A percentile compares a stretch with the other conserved stretches of the same genome.
Conservation (phyloP, 2,329 filamentous ascomycete genomes). For the Alternaria sp. region DNA sequence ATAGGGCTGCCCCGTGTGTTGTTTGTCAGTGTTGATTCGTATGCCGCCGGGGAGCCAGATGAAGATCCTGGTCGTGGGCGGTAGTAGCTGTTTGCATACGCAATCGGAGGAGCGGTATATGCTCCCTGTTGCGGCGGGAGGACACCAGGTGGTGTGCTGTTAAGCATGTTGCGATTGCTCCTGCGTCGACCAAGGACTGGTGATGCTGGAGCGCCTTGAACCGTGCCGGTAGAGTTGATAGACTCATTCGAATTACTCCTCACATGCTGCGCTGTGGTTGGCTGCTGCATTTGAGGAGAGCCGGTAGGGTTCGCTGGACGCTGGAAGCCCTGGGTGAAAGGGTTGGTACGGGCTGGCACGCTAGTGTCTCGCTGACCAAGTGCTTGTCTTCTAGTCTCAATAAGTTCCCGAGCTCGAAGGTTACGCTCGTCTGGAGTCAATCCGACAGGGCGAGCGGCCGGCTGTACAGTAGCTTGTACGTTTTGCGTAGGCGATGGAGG, state of each 20-base stretch:
- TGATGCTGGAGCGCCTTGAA: conserved; percentile 37
- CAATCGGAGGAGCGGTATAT: conserved; percentile 33
- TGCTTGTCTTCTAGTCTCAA: conserved; percentile 46
- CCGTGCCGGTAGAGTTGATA: conserved; percentile 40
- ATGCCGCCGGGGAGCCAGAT: conserved; percentile 25
- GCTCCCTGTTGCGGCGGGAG: conserved; percentile 34
- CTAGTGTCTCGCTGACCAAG: conserved; percentile 38
- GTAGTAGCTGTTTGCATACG: conserved; percentile 43
- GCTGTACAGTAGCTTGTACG: conserved; percentile 23
- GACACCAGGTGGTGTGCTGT: conserved; percentile 32
- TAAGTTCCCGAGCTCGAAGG: conserved; percentile 47
- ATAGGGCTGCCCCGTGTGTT: conserved; percentile 42
- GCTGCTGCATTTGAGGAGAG: conserved; percentile 20
- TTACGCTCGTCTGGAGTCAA: conserved; percentile 47
- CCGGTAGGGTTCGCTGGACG: conserved; percentile 37
- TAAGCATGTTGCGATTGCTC: conserved; percentile 48
- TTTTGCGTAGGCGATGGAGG: conserved; percentile 39
- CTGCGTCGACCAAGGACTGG: conserved; percentile 44
- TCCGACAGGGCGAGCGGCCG: conserved; percentile 35
- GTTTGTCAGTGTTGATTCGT: conserved; percentile 39
- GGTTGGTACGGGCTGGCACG: conserved; percentile 47
- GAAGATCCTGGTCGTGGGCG: conserved; percentile 41
- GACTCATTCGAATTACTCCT: conserved; percentile 49
- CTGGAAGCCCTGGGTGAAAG: conserved; percentile 45
- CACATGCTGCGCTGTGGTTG: conserved; percentile 32